Evolutionary conservation across 441 rosid species (phyloP).

Genomic region (Iberis amara): DNA sequence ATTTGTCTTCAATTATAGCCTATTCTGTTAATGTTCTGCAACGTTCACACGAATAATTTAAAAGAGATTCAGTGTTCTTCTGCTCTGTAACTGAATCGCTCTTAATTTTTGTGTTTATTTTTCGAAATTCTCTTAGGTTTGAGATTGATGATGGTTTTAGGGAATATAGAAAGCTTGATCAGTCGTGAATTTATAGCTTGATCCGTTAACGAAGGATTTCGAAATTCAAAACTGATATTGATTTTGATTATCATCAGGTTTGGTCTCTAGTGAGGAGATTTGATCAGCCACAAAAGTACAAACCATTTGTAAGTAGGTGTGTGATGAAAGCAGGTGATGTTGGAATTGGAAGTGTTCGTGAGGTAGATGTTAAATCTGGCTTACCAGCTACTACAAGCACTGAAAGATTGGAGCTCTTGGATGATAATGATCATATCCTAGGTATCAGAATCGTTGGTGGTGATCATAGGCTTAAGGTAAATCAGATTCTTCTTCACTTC

Average conservation of each 20-base stretch:
- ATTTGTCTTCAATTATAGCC: no score
- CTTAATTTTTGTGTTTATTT: no score
- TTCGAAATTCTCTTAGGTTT: no score
- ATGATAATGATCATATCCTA: constrained; percentile 58
- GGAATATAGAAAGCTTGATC: no score
- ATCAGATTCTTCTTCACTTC: neutral
- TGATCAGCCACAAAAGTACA: constrained; percentile 68
- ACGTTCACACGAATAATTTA: no score
- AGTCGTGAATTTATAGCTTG: constrained; percentile 13
- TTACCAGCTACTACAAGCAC: constrained; percentile 70
- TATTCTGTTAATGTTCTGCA: no score
- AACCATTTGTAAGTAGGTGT: constrained; percentile 64
- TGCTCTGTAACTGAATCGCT: no score
- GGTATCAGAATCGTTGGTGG: constrained; percentile 64
- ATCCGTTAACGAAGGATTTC: no score
- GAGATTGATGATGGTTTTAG: no score
- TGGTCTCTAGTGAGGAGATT: constrained; percentile 69
- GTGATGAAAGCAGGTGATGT: constrained; percentile 43
- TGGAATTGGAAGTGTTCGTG: constrained; percentile 63
- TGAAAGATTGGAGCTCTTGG: constrained; percentile 62
- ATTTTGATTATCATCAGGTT: constrained; percentile 33
- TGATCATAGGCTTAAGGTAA: constrained; percentile 73
- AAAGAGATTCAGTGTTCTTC: no score
- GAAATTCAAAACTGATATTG: no score
- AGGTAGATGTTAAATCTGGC: constrained; percentile 68